Base-by-base conservation (phyloP, 2,329 filamentous ascomycete genomes). In the Xylariaceae sp. region DNA sequence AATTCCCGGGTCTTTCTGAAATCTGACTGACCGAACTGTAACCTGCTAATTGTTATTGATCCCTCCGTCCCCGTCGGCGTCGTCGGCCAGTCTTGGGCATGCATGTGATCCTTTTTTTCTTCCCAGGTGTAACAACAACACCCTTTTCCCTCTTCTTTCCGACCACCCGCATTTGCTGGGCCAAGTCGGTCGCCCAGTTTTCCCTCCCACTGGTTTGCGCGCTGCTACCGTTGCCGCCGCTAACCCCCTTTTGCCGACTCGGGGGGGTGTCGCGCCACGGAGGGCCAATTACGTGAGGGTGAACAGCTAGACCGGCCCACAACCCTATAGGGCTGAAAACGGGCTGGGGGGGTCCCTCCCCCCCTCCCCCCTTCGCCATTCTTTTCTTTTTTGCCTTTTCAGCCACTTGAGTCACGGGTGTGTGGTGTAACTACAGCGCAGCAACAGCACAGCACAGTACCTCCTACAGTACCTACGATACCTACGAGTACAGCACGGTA, bases 311-410 rank as follows among this genome's bases (percentile, higher is more conserved):
- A 49, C 49, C 44, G 56, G 57, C 49, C 61, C 59, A 56, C 54
- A 61, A 61, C 59, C 61, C 61, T 63, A 63, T 63, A 63, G 61
- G 61, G 61, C 61, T 63, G 61, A 63, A 55, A 54, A 61, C 57
- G 61, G 59, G 59, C 52, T 61, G 53, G 59, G 59, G 55, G 55
- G 30, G 51, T 30, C 23, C 23, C 23, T 30, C 23, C 23, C 23
- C 23, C 23, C 23, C 23, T 30, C 23, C 23, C 23, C 23, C 13
- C 44, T 51, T 61, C 18, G 51, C 51, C 48, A 57, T 47, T 47
- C 52, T 51, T 56, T 61, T 57, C 50, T 56, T 61, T 63, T 63
- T 52, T 5, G 23, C 39, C 48, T n/a, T 44, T 50, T 53, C 45
- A 57, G 59, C 49, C 59, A 61, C 56, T 50, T 47, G 47, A 57